Percentiles rank a stretch among this genome's conserved stretches.
These are phyloP conservation scores for Microbotryum lychnidis-dioicae DNA, from an alignment of 1,284 basidiomycete species.

Conservation along the genomic window DNA sequence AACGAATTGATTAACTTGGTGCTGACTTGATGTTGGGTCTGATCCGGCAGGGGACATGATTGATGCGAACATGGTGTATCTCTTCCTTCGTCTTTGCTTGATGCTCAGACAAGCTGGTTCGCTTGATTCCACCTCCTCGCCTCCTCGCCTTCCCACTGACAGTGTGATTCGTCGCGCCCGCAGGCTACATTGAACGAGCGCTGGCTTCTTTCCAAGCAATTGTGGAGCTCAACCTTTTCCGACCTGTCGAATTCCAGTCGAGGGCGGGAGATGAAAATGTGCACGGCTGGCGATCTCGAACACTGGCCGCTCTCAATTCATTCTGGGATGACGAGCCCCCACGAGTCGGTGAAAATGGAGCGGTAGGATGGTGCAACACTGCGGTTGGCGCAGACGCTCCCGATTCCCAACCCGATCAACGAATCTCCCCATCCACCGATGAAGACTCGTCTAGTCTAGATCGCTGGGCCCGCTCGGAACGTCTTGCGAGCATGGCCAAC, in stretches of 20 bases:
- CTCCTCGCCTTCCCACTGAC: neutral
- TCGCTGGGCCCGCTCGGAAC: conserved; percentile 61
- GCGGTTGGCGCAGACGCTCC: conserved; percentile 14
- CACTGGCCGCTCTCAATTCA: conserved; percentile 41
- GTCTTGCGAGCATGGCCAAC: conserved; percentile 44
- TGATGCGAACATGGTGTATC: conserved; percentile 55
- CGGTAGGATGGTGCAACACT: conserved; percentile 42
- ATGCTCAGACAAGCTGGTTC: conserved; percentile 67
- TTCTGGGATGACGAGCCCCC: conserved; percentile 48
- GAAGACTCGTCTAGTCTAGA: conserved; percentile 47
- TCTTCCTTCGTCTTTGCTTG: conserved; percentile 49
- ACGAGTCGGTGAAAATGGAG: conserved; percentile 44
- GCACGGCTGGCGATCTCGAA: conserved; percentile 11
- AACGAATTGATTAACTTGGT: conserved; percentile 44
- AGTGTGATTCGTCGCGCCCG: neutral
- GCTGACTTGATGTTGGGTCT: conserved; percentile 1
- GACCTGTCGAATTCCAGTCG: conserved; percentile 35
- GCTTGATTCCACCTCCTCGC: conserved; percentile 32
- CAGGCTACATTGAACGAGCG: conserved; percentile 46
- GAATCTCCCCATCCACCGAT: conserved; percentile 42
- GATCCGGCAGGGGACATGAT: conserved; percentile 47
- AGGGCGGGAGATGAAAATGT: conserved; percentile 21
- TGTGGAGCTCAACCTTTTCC: conserved; percentile 46
- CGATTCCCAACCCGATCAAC: neutral
- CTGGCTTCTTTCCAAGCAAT: conserved; percentile 46